Conservation (phyloP, 441 rosid species). For the Pelargonium cotyledonis region DNA sequence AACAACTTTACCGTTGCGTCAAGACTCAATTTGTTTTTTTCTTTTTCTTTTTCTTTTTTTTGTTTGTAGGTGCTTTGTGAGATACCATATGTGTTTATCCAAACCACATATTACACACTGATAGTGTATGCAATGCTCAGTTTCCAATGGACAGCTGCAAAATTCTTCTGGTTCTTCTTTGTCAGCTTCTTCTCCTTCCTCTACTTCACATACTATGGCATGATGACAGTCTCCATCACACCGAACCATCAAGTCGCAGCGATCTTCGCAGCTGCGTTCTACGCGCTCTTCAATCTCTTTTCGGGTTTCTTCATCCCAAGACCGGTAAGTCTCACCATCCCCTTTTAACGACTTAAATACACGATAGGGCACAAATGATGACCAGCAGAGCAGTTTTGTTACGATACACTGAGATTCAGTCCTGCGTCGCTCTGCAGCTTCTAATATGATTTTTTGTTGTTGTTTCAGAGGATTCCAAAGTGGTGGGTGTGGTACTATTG, state of each 20-base stretch:
- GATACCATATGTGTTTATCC: slow-evolving; percentile 67
- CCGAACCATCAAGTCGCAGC: slow-evolving; percentile 92
- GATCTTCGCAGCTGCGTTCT: slow-evolving; percentile 73
- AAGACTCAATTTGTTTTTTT: neutral
- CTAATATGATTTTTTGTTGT: too few relatives aligned
- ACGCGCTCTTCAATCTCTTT: slow-evolving; percentile 77
- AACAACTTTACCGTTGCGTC: too few relatives aligned
- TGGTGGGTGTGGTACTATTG: slow-evolving; percentile 96
- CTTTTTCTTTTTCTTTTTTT: neutral
- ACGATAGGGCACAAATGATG: too few relatives aligned
- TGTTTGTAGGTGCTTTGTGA: slow-evolving; percentile 61
- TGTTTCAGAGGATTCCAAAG: slow-evolving; percentile 61
- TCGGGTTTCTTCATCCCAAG: slow-evolving; percentile 88
- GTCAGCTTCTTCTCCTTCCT: slow-evolving; percentile 79
- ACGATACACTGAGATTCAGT: too few relatives aligned
- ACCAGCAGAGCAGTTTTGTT: too few relatives aligned
- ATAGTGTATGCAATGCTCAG: slow-evolving; percentile 78
- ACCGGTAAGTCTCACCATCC: slow-evolving; percentile 43
- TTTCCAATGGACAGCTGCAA: slow-evolving; percentile 70
- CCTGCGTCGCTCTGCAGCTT: neutral
- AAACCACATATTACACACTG: slow-evolving; percentile 57
- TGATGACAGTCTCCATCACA: slow-evolving; percentile 77
- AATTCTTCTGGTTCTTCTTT: slow-evolving; percentile 89
- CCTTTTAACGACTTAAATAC: too few relatives aligned
- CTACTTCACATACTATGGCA: slow-evolving; percentile 94